Base-by-base conservation (phyloP, 306 rosid species). In the Malus fusca region DNA sequence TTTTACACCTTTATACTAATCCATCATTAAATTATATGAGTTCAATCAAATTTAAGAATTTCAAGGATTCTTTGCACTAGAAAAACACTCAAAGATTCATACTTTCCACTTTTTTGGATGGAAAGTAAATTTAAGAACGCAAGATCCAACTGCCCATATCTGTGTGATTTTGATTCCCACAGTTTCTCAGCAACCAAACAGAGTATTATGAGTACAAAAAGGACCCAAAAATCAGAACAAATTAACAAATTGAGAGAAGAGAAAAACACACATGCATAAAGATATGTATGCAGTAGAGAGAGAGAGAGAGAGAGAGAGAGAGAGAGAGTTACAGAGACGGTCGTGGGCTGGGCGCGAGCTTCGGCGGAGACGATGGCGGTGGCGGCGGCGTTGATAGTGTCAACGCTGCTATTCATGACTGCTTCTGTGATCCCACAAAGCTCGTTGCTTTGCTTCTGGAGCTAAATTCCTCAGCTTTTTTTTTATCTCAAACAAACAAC, bases 381-480 rank as follows among this genome's bases (percentile, higher is more conserved):
- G 61, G 98, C 98, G 13, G 98, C 98, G 9, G 98, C 97, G 86
- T 84, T 89, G 56, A 95, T 88, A 12, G 97, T 95, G 18, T 95
- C 97, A 3, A 88, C 89, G 84, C 97, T 95, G 80, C 83, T 83
- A 79, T 82, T 82, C 97, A 92, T 95, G 65, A 33, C 59, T 48
- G 68, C 68, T 31, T 31, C 70, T 23, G 52, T 59, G 63, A 42
- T 51, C 78, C 40, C 7, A 44, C 51, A 43, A 48, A 25, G 26
- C 69, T 33, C 25, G 18, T 28, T 30, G 68, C 66, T 60, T 31
- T 8, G 40, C 43, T 66, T 37, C 44, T 40, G n/a, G 53, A 42
- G 71, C 71, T 22, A 66, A 51, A 40, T 13, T 67, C 33, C 26
- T 11, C 62, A 11, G 74, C 43, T 58, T 15, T 33, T 26, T 26